Percentiles rank a stretch among this genome's conserved stretches.
Evolutionary conservation across 2,329 filamentous ascomycete genomes (phyloP).

Genomic region (Xylariaceae sp.): DNA sequence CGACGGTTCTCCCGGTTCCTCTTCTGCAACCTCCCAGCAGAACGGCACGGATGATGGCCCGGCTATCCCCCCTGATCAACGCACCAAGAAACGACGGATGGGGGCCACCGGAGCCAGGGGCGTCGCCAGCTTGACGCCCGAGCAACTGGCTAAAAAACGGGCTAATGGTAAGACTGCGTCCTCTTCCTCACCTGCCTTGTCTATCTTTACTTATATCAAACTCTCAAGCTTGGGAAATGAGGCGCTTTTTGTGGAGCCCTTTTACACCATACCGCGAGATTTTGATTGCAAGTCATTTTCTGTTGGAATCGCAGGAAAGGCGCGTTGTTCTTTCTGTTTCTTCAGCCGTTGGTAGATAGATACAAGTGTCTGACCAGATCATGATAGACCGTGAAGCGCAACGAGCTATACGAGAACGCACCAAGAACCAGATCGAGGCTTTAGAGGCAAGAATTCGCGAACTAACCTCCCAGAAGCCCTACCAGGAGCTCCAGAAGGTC

Average conservation of each 20-base stretch:
- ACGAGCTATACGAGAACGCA: slow-evolving; percentile 75
- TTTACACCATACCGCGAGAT: no score
- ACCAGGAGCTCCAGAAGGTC: slow-evolving; percentile 73
- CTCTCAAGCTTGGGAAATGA: no score
- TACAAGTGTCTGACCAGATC: slow-evolving; percentile 3
- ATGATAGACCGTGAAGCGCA: slow-evolving; percentile 73
- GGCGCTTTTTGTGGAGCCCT: no score
- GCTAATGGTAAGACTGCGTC: slow-evolving; percentile 43
- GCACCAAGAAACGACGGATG: slow-evolving; percentile 42
- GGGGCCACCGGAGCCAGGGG: slow-evolving; percentile 42
- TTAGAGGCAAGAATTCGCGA: slow-evolving; percentile 69
- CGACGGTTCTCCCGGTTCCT: slow-evolving; percentile 22
- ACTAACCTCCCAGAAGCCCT: slow-evolving; percentile 72
- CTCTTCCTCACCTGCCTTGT: no score
- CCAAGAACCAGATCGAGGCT: slow-evolving; percentile 70
- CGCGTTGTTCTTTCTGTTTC: no score
- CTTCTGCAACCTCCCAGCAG: slow-evolving; percentile 10
- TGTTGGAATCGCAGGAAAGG: no score
- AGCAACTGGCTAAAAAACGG: slow-evolving; percentile 65
- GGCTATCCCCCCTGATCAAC: slow-evolving; percentile 23
- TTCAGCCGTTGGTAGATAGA: not conserved
- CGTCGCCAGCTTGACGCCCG: slow-evolving; percentile 62
- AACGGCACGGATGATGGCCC: slow-evolving; percentile 4
- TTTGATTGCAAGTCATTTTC: no score
- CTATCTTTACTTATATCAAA: no score